A percentile compares a stretch with the other conserved stretches of the same genome.
Conservation (phyloP, 495 filamentous ascomycete genomes). For the Filosporella fistucella region DNA sequence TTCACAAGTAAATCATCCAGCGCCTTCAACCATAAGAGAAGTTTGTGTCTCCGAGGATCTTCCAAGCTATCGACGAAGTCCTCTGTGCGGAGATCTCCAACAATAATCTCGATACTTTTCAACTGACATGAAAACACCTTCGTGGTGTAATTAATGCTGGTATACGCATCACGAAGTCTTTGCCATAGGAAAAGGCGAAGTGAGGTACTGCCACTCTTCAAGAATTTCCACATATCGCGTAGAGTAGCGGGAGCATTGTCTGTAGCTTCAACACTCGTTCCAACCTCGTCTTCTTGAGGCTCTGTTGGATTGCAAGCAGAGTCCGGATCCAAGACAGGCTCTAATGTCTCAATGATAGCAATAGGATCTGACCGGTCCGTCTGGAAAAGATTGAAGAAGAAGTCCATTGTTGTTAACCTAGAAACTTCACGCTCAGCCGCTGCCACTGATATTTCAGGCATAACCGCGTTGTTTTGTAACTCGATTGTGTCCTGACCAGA, state of each 20-base stretch:
- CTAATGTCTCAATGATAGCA: constrained; percentile 82
- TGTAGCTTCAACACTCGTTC: constrained; percentile 16
- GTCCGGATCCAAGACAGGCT: constrained; percentile 80
- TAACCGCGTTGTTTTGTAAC: constrained; percentile 79
- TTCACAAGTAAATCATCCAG: constrained; percentile 71
- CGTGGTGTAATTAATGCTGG: constrained; percentile 71
- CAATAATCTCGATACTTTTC: constrained; percentile 75
- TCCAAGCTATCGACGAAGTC: constrained; percentile 54
- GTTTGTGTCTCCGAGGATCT: constrained; percentile 58
- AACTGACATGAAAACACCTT: constrained; percentile 85
- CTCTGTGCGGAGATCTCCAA: constrained; percentile 63
- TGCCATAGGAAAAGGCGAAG: constrained; percentile 84
- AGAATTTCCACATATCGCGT: constrained; percentile 75
- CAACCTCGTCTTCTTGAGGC: constrained; percentile 11
- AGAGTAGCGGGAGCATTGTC: constrained; percentile 43
- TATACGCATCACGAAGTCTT: constrained; percentile 81
- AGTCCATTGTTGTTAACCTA: constrained; percentile 90
- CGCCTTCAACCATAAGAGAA: constrained; percentile 71
- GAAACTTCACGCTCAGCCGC: constrained; percentile 86
- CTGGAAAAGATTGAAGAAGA: constrained; percentile 82
- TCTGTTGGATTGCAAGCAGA: constrained; percentile 37
- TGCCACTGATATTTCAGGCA: constrained; percentile 79
- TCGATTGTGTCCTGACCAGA: constrained; percentile 43
- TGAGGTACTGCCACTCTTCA: constrained; percentile 74
- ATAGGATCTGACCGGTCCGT: constrained; percentile 64